Evolutionary conservation across 2,329 filamentous ascomycete genomes (phyloP), one percentile per base, ranked within the genome.

Genomic region (Fusarium solani-melongenae): DNA sequence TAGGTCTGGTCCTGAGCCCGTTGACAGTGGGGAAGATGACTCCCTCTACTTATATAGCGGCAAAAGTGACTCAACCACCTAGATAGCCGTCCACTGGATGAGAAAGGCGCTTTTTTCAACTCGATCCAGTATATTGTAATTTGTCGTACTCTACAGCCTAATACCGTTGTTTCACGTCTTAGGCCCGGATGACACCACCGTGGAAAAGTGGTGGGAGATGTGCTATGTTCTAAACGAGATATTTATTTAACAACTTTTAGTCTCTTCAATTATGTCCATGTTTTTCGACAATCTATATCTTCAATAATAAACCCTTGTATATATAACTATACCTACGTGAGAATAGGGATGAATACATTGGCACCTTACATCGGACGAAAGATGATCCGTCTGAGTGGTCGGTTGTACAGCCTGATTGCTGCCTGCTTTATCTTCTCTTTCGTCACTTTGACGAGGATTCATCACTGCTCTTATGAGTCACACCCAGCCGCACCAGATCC

Each of bases 251-350:
- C 36, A 38, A 38, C 15, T 8, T 10, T 2, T 11, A 9, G 8
- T 36, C 6, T 36, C 3, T 36, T 22, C 0, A 22, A 12, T 7
- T 1, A 22, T 22, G 5, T 22, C 39, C 2, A 14, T 27, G 4
- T 27, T 17, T 27, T 27, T 17, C 14, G 14, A 17, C 2, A 17
- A 4, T 4, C 22, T 24, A 10, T 27, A 10, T 27, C 41, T 11
- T 14, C 2, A 2, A 27, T 17, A 27, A 2, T 6, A 7, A 31
- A 20, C 6, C 12, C 46, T 29, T 5, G 2, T 31, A 4, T 11
- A 17, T 12, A 8, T 22, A 5, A 12, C n/a, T 22, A 0, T n/a
- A n/a, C 4, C 1, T 11, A n/a, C 4, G 17, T 2, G 5, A n/a
- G 9, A 29, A 51, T 14, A 29, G 5, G 7, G 15, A 31, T n/a